These are phyloP conservation scores for Phytophthora sansomeana DNA, from an alignment of 352 stramenopile species.

Conservation along the genomic window DNA sequence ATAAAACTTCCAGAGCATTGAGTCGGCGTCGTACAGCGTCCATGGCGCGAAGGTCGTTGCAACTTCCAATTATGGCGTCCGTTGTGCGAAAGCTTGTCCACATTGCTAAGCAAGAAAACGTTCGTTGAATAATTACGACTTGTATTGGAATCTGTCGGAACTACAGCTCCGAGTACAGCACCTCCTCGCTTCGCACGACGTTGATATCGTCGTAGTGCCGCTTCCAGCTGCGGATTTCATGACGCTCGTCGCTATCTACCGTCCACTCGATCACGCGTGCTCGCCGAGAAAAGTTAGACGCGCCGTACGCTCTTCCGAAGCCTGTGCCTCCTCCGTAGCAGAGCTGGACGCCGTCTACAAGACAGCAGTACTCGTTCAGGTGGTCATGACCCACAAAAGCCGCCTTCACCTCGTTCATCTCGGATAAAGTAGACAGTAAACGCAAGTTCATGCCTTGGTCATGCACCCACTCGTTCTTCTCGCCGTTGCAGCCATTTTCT, in stretches of 20 bases:
- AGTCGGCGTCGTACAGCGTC: constrained; percentile 14
- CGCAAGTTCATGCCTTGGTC: constrained; percentile 50
- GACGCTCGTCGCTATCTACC: constrained; percentile 41
- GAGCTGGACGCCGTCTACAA: constrained; percentile 51
- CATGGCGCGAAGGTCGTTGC: neutral
- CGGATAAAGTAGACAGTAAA: constrained; percentile 50
- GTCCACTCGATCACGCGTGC: constrained; percentile 68
- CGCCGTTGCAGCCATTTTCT: constrained; percentile 31
- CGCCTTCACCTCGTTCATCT: constrained; percentile 68
- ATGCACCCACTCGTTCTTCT: constrained; percentile 50
- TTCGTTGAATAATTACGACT: constrained; percentile 34
- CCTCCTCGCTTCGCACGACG: constrained; percentile 27
- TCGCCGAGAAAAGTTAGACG: constrained; percentile 42
- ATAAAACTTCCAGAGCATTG: constrained; percentile 23
- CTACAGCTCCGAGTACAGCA: constrained; percentile 44
- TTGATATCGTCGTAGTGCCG: constrained; percentile 42
- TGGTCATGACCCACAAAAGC: constrained; percentile 72
- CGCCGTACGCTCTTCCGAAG: constrained; percentile 51
- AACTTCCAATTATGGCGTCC: neutral
- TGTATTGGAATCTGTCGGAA: neutral
- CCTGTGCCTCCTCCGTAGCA: constrained; percentile 65
- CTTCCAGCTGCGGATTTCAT: constrained; percentile 58
- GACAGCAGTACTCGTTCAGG: constrained; percentile 65
- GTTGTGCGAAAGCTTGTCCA: too few relatives aligned
- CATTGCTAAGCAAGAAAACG: neutral